Conservation (phyloP, 352 stramenopile genomes). For the Phytophthora cryptogea region DNA sequence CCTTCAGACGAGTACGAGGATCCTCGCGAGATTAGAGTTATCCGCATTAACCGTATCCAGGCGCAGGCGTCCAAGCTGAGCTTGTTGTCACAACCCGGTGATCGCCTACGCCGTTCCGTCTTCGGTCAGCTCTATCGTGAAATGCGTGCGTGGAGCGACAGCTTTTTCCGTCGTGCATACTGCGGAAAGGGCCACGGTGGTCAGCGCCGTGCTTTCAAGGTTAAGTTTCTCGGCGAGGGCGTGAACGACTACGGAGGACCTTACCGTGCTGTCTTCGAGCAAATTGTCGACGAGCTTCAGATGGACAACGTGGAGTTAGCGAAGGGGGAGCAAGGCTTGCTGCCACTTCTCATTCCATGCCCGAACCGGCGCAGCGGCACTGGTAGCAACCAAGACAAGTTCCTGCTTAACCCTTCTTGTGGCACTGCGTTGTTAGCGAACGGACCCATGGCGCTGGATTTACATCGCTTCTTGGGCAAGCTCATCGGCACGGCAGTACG, state of each 20-base stretch:
- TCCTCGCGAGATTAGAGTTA: constrained; percentile 96
- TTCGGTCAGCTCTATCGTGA: constrained; percentile 98
- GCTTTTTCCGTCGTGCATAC: constrained; percentile 95
- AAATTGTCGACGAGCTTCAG: constrained; percentile 95
- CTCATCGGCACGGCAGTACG: constrained; percentile 95
- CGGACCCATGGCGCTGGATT: constrained; percentile 91
- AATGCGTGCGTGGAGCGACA: constrained; percentile 94
- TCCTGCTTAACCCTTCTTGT: constrained; percentile 87
- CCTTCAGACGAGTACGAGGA: constrained; percentile 99
- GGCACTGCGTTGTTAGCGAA: constrained; percentile 81
- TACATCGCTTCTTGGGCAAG: constrained; percentile 96
- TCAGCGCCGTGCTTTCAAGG: constrained; percentile 98
- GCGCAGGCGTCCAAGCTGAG: constrained; percentile 89
- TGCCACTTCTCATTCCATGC: constrained; percentile 89
- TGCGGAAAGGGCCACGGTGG: constrained; percentile 97
- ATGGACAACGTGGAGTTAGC: constrained; percentile 89
- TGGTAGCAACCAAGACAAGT: constrained; percentile 93
- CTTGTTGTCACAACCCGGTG: constrained; percentile 83
- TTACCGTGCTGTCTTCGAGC: constrained; percentile 97
- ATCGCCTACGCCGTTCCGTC: constrained; percentile 92
- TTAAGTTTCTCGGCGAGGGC: constrained; percentile 98
- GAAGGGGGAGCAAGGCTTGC: constrained; percentile 84
- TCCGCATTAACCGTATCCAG: constrained; percentile 98
- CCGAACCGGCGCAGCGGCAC: constrained; percentile 86
- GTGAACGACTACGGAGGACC: constrained; percentile 99